Evolutionary conservation across 2,329 filamentous ascomycete species (phyloP), one percentile per base, ranked within the genome.

Genomic region (Stagonosporopsis rhizophila): DNA sequence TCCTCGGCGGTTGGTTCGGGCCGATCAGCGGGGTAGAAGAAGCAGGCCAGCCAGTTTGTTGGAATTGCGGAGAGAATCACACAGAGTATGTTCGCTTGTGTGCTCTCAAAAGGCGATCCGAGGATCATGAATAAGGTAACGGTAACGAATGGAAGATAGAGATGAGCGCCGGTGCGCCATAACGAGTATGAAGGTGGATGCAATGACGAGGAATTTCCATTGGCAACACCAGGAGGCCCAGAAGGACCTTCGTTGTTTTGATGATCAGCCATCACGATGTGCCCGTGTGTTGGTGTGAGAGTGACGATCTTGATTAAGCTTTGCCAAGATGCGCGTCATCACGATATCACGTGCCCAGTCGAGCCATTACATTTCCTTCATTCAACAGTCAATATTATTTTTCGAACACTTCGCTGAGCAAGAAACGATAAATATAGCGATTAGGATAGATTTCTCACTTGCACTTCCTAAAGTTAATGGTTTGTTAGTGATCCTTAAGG

Each of bases 71-170:
- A 61, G 7, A 48, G 35, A 11, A 48, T 15, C 17, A 61, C 15
- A 15, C 57, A 46, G 1, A 60, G 6, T 7, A 44, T 12, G 2
- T 57, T 52, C 22, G 22, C 19, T 35, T 17, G 30, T 45, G 34
- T 52, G 30, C 35, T 52, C 39, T 50, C 46, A 27, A 59, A 49
- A 11, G 46, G 48, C 14, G 37, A 25, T 14, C 51, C 51, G 6
- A 51, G 37, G 17, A 34, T 55, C 28, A 60, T 27, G 15, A 59
- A 47, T 2, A 58, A 32, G 22, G 58, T 15, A 12, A 52, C 41
- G 23, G 46, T 62, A 6, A 63, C 50, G 25, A 66, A 23, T 17
- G 65, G 63, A 23, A 64, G 20, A 53, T 64, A 63, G 34, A 69
- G 59, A 41, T 65, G 61, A 9, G 51, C 57, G 42, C 59, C 60